phyloP scores from a whole-genome alignment of 2,329 filamentous ascomycete species.

The Fusarium piperis region DNA sequence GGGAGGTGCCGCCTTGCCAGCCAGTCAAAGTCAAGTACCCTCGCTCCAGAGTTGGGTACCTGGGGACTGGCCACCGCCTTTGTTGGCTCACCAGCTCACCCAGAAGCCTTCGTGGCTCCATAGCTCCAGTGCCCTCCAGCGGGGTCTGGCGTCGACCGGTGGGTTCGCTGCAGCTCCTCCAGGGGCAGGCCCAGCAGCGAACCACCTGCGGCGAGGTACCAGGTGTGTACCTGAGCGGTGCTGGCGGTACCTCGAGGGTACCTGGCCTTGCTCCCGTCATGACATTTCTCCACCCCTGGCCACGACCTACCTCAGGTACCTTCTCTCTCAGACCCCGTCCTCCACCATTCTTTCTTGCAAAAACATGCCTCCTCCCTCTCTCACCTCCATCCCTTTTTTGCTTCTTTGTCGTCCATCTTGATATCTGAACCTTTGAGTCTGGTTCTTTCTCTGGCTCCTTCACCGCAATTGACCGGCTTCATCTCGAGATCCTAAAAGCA shows the following conservation, averaged over 20 bases:
- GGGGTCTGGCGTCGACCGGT: not conserved
- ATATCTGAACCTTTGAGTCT: not conserved
- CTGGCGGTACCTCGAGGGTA: conserved; percentile 1
- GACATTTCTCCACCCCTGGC: not conserved
- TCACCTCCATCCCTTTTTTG: not conserved
- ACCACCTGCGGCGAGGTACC: conserved; percentile 6
- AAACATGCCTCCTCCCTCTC: conserved; percentile 3
- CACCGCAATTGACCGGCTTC: conserved; percentile 26
- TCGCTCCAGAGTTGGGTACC: not conserved
- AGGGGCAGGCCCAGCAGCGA: conserved; percentile 28
- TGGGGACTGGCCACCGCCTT: not conserved
- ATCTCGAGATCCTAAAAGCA: conserved; percentile 35
- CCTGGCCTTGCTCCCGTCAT: not conserved
- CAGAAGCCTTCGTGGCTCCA: conserved; percentile 22
- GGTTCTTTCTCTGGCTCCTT: not conserved
- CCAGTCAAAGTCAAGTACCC: conserved; percentile 3
- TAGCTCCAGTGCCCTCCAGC: conserved; percentile 19
- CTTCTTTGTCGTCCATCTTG: not conserved
- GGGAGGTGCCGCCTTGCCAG: conserved; percentile 19
- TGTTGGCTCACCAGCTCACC: conserved; percentile 1
- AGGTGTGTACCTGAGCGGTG: too few relatives aligned
- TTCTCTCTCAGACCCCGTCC: conserved; percentile 6
- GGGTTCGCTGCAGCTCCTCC: conserved; percentile 18
- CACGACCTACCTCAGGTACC: not conserved
- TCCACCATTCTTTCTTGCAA: conserved; percentile 18